These are phyloP conservation scores for Penicillium odoratum DNA, from an alignment of 495 filamentous ascomycete genomes.

Conservation along the genomic window DNA sequence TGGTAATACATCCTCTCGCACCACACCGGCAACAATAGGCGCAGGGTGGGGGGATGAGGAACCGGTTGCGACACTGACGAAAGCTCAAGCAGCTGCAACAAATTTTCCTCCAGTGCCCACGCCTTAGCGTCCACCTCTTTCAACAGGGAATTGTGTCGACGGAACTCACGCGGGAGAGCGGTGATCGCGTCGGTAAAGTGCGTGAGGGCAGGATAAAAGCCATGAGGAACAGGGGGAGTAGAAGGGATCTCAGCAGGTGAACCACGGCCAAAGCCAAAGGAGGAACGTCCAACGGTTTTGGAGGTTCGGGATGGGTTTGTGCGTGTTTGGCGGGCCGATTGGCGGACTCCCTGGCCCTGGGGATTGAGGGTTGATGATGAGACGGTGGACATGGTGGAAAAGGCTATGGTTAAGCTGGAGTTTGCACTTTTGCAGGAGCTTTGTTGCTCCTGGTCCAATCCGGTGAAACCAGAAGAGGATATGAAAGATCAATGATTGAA, in stretches of 20 bases:
- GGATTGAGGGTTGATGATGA: slow-evolving; percentile 33
- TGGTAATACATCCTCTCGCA: slow-evolving; percentile 41
- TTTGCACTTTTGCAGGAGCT: slow-evolving; percentile 17
- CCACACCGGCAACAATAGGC: slow-evolving; percentile 39
- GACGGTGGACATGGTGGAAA: slow-evolving; percentile 33
- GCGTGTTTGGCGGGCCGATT: slow-evolving; percentile 59
- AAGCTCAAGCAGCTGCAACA: slow-evolving; percentile 67
- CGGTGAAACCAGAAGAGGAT: slow-evolving; percentile 4
- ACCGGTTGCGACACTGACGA: slow-evolving; percentile 59
- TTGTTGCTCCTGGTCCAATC: slow-evolving; percentile 11
- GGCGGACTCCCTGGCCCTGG: slow-evolving; percentile 42
- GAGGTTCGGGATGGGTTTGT: slow-evolving; percentile 60
- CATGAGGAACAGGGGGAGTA: slow-evolving; percentile 45
- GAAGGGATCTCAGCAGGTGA: slow-evolving; percentile 35
- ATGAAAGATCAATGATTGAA: slow-evolving; percentile 14
- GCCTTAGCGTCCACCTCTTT: slow-evolving; percentile 97
- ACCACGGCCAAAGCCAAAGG: slow-evolving; percentile 43
- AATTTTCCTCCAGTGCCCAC: slow-evolving; percentile 56
- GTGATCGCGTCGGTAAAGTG: slow-evolving; percentile 92
- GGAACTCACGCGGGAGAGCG: slow-evolving; percentile 90
- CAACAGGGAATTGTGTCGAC: slow-evolving; percentile 88
- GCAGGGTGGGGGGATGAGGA: slow-evolving; percentile 39
- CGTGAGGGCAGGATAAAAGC: slow-evolving; percentile 89
- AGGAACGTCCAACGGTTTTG: slow-evolving; percentile 55
- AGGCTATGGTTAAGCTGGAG: slow-evolving; percentile 22